phyloP scores from a whole-genome alignment of 495 filamentous ascomycete species.

The Penicillium coprophilum region DNA sequence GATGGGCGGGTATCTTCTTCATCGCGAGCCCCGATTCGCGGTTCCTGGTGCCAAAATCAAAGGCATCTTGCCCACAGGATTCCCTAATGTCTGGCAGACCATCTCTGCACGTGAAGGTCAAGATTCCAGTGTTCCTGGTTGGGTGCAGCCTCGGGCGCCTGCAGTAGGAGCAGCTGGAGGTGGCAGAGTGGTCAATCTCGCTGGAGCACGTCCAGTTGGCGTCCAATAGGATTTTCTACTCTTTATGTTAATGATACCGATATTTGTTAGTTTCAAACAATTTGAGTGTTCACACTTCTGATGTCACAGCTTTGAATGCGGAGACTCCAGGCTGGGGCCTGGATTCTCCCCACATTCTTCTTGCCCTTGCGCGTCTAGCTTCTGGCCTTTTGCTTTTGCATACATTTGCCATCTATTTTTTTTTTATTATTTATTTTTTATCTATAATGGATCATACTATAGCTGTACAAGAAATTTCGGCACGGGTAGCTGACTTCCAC shows the following conservation, averaged over 20 bases:
- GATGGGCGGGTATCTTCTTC: conserved; percentile 84
- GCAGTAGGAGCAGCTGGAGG: conserved; percentile 28
- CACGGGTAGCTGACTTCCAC: conserved; percentile 53
- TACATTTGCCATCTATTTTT: neutral
- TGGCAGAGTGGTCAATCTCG: conserved; percentile 54
- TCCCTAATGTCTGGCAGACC: conserved; percentile 60
- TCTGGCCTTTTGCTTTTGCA: neutral
- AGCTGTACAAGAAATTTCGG: conserved; percentile 18
- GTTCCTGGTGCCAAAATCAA: conserved; percentile 73
- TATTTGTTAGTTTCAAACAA: neutral
- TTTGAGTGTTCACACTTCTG: too few species aligned
- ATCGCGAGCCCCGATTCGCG: conserved; percentile 71
- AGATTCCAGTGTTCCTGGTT: conserved; percentile 52
- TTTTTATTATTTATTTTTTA: neutral
- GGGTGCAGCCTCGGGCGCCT: conserved; percentile 47
- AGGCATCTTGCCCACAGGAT: conserved; percentile 60
- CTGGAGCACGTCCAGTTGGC: conserved; percentile 54
- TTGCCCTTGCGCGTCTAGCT: conserved; percentile 16
- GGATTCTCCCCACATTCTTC: neutral
- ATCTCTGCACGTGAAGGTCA: conserved; percentile 47
- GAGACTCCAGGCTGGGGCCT: neutral
- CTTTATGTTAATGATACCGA: conserved; percentile 7
- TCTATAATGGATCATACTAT: conserved; percentile 12
- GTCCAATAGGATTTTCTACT: conserved; percentile 23
- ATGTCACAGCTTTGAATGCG: neutral